Conservation (phyloP, 1,139 yeast species). For the Geotrichum armillariae region DNA sequence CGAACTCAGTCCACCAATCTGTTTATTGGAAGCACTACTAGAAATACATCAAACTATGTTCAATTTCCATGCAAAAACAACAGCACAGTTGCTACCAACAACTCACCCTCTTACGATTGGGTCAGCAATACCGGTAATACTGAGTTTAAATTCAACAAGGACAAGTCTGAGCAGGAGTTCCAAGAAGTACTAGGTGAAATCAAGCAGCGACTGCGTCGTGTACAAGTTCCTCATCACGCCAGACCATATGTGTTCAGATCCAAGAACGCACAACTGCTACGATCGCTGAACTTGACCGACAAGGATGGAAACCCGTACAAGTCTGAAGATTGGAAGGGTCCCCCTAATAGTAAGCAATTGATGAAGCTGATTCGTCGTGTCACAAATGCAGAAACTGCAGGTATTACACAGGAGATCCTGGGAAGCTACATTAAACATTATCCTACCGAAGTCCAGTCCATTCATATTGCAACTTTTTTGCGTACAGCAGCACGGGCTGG, state of each 20-base stretch:
- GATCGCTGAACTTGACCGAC: constrained; percentile 18
- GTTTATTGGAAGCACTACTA: not conserved
- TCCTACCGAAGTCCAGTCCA: constrained; percentile 17
- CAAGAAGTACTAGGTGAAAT: constrained; percentile 17
- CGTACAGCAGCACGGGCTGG: constrained; percentile 20
- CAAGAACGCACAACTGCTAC: constrained; percentile 17
- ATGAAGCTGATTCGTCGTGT: constrained; percentile 18
- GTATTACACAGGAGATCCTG: constrained; percentile 14
- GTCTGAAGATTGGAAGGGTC: constrained; percentile 19
- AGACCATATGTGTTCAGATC: constrained; percentile 21
- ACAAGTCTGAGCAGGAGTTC: constrained; percentile 15
- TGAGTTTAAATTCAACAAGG: constrained; percentile 13
- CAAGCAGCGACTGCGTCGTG: constrained; percentile 17
- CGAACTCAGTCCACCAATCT: constrained; percentile 14
- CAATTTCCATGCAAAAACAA: constrained; percentile 8
- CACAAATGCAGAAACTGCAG: constrained; percentile 13
- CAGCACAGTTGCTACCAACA: not conserved
- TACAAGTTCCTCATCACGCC: constrained; percentile 20
- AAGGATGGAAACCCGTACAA: constrained; percentile 19
- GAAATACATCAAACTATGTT: constrained; percentile 3
- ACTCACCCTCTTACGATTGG: constrained; percentile 16
- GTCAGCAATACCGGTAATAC: constrained; percentile 7
- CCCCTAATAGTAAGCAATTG: constrained; percentile 19
- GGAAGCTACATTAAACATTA: constrained; percentile 17
- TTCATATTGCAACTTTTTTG: constrained; percentile 18